Percentiles rank a stretch among this genome's conserved stretches.
Evolutionary conservation across 2,329 filamentous ascomycete species (phyloP).

Genomic region (Didymella glomerata): DNA sequence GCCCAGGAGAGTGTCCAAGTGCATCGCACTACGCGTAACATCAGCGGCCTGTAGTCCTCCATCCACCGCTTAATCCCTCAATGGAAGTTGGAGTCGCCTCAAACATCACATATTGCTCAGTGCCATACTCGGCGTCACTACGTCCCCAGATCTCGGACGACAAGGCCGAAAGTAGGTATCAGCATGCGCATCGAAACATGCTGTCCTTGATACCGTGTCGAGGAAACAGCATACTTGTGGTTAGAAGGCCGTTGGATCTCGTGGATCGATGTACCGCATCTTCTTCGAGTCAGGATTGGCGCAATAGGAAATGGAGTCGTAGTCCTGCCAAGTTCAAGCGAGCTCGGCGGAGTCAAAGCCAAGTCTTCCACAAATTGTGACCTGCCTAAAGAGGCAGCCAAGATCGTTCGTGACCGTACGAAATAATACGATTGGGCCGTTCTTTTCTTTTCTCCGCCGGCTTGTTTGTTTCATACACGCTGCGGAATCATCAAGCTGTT

Average conservation of each 20-base stretch:
- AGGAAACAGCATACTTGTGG: background rate
- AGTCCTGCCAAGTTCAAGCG: slow-evolving; percentile 23
- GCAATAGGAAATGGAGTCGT: slow-evolving; percentile 13
- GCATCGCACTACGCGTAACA: background rate
- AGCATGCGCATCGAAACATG: slow-evolving; percentile 2
- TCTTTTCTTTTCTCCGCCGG: slow-evolving; percentile 5
- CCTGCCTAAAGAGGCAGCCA: slow-evolving; percentile 24
- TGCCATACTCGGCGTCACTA: slow-evolving; percentile 13
- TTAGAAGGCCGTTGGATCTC: slow-evolving; percentile 4
- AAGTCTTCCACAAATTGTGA: slow-evolving; percentile 19
- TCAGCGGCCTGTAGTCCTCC: background rate
- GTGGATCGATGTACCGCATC: slow-evolving; percentile 12
- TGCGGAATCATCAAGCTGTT: background rate
- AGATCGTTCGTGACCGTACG: slow-evolving; percentile 2
- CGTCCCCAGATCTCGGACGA: slow-evolving; percentile 18
- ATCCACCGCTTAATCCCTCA: slow-evolving; percentile 17
- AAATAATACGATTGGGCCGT: background rate
- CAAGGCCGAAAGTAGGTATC: slow-evolving; percentile 27
- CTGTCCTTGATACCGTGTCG: slow-evolving; percentile 1
- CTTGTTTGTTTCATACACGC: slow-evolving; percentile 7
- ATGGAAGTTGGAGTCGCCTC: slow-evolving; percentile 14
- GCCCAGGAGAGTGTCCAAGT: background rate
- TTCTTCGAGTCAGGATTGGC: slow-evolving; percentile 17
- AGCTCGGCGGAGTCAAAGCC: slow-evolving; percentile 19
- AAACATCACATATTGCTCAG: slow-evolving; percentile 14